Conservation (phyloP, 1,284 basidiomycete species). For the Hortiboletus rubellus region DNA sequence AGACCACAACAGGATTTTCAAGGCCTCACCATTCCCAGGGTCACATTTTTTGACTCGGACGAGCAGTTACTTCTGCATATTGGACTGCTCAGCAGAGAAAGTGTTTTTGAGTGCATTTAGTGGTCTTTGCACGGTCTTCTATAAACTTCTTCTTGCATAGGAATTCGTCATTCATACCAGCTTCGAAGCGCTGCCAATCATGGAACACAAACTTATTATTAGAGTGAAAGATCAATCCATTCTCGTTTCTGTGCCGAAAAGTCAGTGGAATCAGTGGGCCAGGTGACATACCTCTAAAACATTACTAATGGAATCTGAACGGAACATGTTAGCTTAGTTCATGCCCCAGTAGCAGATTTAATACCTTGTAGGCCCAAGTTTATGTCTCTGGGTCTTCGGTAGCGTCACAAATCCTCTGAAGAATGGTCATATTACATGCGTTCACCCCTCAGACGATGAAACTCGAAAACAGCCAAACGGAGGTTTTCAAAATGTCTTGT, state of each 20-base stretch:
- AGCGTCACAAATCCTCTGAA: conserved; percentile 6
- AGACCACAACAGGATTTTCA: background rate
- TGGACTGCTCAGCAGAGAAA: background rate
- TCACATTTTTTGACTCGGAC: background rate
- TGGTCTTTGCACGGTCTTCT: background rate
- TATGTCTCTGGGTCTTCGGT: conserved; percentile 8
- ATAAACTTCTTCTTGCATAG: background rate
- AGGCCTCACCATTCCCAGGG: background rate
- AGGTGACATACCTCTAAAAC: background rate
- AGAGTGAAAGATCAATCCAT: background rate
- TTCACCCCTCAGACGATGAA: conserved; percentile 5
- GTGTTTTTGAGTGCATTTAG: background rate
- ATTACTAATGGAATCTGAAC: background rate
- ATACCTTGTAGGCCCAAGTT: conserved; percentile 1
- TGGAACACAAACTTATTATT: background rate
- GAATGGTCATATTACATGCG: conserved; percentile 15
- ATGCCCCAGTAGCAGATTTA: no score
- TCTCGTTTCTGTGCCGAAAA: background rate
- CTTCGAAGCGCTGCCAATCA: background rate
- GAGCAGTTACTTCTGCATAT: background rate
- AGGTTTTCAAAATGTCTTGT: background rate
- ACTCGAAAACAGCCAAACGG: background rate
- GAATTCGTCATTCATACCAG: background rate
- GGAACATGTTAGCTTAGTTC: background rate
- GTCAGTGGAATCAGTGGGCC: no score